Conservation (phyloP, 352 stramenopile genomes). For the Globisporangium nodosum region DNA sequence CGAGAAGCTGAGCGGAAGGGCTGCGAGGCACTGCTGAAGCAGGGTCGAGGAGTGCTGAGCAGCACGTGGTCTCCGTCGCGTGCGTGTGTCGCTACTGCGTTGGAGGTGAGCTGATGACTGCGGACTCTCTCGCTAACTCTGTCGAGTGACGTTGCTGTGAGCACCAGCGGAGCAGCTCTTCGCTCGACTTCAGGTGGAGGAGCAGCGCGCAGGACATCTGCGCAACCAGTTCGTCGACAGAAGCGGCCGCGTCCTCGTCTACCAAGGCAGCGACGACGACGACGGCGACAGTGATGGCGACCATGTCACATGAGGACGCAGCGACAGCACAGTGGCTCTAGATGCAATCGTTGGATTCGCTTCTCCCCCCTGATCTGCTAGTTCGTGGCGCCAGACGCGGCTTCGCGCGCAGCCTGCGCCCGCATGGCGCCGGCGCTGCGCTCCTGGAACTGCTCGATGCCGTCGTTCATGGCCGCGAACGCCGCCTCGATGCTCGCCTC, state of each 20-base stretch:
- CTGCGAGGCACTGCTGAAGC: slow-evolving; percentile 23
- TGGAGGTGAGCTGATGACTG: background rate
- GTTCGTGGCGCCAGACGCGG: slow-evolving; percentile 21
- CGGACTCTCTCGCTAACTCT: background rate
- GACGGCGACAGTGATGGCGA: background rate
- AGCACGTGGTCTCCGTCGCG: slow-evolving; percentile 46
- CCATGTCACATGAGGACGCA: slow-evolving; percentile 11
- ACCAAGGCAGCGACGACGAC: slow-evolving; percentile 23
- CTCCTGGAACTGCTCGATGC: slow-evolving; percentile 78
- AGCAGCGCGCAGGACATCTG: slow-evolving; percentile 43
- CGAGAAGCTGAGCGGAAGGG: slow-evolving; percentile 27
- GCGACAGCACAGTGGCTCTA: too few relatives aligned
- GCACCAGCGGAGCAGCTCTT: slow-evolving; percentile 39
- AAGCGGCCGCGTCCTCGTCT: slow-evolving; percentile 45
- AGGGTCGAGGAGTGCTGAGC: slow-evolving; percentile 35
- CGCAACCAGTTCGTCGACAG: slow-evolving; percentile 57
- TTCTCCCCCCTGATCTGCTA: slow-evolving; percentile 21
- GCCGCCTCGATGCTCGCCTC: slow-evolving; percentile 63
- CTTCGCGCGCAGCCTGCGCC: slow-evolving; percentile 68
- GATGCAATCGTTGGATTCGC: too few relatives aligned
- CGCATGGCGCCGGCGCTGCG: slow-evolving; percentile 66
- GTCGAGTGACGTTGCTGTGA: background rate
- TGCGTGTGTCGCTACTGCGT: slow-evolving; percentile 13
- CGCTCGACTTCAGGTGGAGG: slow-evolving; percentile 34
- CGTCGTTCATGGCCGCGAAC: slow-evolving; percentile 71